Percentiles rank a stretch among this genome's conserved stretches.
Conservation (phyloP, 768 basidiomycete genomes). For the Tephrocybe sp. region DNA sequence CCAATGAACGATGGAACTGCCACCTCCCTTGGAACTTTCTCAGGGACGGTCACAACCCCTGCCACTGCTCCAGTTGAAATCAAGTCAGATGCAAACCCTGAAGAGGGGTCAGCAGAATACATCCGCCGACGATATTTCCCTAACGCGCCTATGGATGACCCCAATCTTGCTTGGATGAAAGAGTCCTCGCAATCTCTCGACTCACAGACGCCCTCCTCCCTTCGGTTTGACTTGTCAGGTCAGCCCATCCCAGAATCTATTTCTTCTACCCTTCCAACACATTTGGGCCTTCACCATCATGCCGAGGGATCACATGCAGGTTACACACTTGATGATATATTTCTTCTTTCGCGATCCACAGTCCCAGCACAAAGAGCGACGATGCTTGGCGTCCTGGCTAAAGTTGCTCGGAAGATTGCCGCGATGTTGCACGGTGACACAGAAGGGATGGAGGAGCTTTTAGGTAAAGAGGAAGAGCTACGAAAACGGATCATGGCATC, state of each 20-base stretch:
- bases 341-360: conserved; percentile 75
- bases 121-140: conserved; percentile 87
- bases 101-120: conserved; percentile 78
- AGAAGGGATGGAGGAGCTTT: conserved; percentile 32
- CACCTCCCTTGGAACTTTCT: conserved; percentile 40
- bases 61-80: not conserved
- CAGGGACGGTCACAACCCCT: conserved; percentile 23
- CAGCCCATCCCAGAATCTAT: conserved; percentile 55
- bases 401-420: conserved; percentile 44
- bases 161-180: conserved; percentile 80
- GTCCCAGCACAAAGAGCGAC: conserved; percentile 80
- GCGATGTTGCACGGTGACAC: conserved; percentile 33
- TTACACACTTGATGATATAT: conserved; percentile 85
- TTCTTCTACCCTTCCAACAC: conserved; percentile 65
- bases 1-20: conserved; percentile 37
- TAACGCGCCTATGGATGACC: conserved; percentile 59
- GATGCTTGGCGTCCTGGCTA: conserved; percentile 72
- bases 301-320: conserved; percentile 77
- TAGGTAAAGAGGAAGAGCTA: conserved; percentile 42
- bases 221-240: conserved; percentile 79
- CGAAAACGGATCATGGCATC: conserved; percentile 64
- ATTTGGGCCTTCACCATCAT: conserved; percentile 90
- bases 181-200: conserved; percentile 26
- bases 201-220: conserved; percentile 32
- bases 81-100: conserved; percentile 30